phyloP scores from a whole-genome alignment of 176 grass and related monocot genomes.

The Eragrostis curvula region DNA sequence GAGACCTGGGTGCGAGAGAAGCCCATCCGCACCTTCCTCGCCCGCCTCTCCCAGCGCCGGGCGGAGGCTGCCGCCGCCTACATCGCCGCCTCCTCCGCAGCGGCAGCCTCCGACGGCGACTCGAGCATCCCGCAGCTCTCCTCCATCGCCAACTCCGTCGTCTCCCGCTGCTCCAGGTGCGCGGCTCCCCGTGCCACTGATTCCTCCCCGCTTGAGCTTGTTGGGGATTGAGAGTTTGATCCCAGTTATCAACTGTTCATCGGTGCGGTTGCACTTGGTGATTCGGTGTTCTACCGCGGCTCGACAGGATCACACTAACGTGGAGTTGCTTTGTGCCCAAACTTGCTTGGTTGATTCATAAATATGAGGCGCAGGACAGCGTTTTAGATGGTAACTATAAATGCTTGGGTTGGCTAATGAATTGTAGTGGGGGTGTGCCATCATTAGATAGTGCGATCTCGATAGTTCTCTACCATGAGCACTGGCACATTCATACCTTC shows the following conservation, averaged over 20 bases:
- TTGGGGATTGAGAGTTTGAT: neutral
- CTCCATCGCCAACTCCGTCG: slow-evolving; percentile 66
- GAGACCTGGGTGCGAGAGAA: slow-evolving; percentile 58
- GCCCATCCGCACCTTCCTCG: slow-evolving; percentile 64
- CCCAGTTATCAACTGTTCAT: neutral
- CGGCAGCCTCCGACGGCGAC: slow-evolving; percentile 6
- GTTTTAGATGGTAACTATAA: neutral
- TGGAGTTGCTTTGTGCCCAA: neutral
- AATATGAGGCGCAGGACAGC: neutral
- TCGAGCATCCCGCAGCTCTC: slow-evolving; percentile 63
- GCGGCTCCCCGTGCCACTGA: neutral
- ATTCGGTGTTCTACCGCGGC: neutral
- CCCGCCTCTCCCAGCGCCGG: slow-evolving; percentile 20
- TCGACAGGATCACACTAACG: neutral
- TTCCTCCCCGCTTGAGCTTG: neutral
- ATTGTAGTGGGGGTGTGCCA: neutral
- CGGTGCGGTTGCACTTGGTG: neutral
- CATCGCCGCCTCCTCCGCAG: slow-evolving; percentile 32
- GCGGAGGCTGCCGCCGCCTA: slow-evolving; percentile 13
- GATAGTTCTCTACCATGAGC: neutral
- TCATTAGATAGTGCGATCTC: neutral
- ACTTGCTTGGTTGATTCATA: neutral
- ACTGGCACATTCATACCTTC: neutral
- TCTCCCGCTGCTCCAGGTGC: slow-evolving; percentile 79
- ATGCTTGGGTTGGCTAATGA: neutral